A percentile compares a stretch with the other conserved stretches of the same genome.
phyloP scores from a whole-genome alignment of 2,329 filamentous ascomycete species.

The Cladobotryum protrusum region DNA sequence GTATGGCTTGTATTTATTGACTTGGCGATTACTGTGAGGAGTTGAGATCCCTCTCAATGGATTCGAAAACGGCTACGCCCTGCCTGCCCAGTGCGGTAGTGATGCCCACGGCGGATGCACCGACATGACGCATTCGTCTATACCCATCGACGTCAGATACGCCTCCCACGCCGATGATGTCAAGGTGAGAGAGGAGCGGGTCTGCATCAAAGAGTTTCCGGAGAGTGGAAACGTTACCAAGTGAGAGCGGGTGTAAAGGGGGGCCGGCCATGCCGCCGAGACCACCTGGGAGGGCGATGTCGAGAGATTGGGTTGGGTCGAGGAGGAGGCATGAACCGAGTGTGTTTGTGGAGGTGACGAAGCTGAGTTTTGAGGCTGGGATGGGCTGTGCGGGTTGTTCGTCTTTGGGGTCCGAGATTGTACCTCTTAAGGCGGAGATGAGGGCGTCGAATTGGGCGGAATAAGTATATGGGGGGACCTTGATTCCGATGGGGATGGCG shows the following conservation, averaged over 20 bases:
- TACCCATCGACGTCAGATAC: conserved; percentile 59
- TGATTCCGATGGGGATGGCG: conserved; percentile 51
- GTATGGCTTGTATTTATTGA: too few relatives aligned
- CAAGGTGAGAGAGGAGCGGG: conserved; percentile 44
- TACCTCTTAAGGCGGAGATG: conserved; percentile 39
- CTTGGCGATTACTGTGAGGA: conserved; percentile 14
- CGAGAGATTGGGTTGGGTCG: conserved; percentile 47
- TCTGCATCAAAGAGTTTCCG: conserved; percentile 49
- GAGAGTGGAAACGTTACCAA: conserved; percentile 72
- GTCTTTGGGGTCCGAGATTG: too few relatives aligned
- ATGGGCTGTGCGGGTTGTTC: not conserved
- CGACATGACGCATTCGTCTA: conserved; percentile 58
- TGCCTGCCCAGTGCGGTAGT: conserved; percentile 62
- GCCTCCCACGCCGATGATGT: conserved; percentile 66
- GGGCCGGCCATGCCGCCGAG: conserved; percentile 68
- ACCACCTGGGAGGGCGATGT: conserved; percentile 43
- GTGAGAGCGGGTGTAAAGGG: conserved; percentile 63
- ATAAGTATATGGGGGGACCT: conserved; percentile 72
- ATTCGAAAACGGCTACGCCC: conserved; percentile 56
- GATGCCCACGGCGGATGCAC: conserved; percentile 60
- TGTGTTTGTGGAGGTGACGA: conserved; percentile 69
- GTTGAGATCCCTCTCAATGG: conserved; percentile 37
- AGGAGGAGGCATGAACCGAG: conserved; percentile 63
- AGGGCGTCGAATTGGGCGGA: conserved; percentile 56
- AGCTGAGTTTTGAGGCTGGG: conserved; percentile 41